phyloP scores from a whole-genome alignment of 2,329 filamentous ascomycete genomes.

The Aspergillus arachidicola region DNA sequence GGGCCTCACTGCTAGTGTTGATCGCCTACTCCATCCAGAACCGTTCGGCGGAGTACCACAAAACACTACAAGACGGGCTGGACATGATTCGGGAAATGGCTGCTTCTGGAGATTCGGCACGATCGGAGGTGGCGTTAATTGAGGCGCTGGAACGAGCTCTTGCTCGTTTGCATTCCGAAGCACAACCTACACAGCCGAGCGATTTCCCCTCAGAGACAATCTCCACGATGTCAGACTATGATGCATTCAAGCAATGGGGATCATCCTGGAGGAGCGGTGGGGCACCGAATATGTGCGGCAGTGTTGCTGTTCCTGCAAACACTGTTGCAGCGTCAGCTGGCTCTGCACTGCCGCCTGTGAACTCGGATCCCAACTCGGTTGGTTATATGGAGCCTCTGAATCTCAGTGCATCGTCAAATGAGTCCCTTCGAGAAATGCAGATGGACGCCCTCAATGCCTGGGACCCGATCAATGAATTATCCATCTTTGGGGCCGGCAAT shows the following conservation, averaged over 20 bases:
- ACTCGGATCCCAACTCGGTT: neutral
- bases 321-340: neutral
- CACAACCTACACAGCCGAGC: neutral
- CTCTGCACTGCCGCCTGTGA: neutral
- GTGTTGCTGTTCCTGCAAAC: neutral
- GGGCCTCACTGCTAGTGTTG: conserved; percentile 37
- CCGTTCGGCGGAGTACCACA: conserved; percentile 25
- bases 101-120: conserved; percentile 32
- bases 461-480: conserved; percentile 16
- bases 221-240: conserved; percentile 15
- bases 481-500: conserved; percentile 18
- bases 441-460: conserved; percentile 12
- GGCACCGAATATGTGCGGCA: neutral
- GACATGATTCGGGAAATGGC: conserved; percentile 37
- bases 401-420: neutral
- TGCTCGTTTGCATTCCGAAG: conserved; percentile 17
- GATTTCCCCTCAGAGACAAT: neutral
- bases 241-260: conserved; percentile 25
- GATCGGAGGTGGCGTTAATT: conserved; percentile 34
- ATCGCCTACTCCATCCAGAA: conserved; percentile 36
- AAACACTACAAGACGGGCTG: conserved; percentile 28
- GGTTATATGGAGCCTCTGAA: neutral
- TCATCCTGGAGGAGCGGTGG: conserved; percentile 7
- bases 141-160: conserved; percentile 33
- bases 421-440: neutral